These are phyloP conservation scores for Metschnikowia baotianmanensis DNA, from an alignment of 805 yeast species.

Conservation along the genomic window DNA sequence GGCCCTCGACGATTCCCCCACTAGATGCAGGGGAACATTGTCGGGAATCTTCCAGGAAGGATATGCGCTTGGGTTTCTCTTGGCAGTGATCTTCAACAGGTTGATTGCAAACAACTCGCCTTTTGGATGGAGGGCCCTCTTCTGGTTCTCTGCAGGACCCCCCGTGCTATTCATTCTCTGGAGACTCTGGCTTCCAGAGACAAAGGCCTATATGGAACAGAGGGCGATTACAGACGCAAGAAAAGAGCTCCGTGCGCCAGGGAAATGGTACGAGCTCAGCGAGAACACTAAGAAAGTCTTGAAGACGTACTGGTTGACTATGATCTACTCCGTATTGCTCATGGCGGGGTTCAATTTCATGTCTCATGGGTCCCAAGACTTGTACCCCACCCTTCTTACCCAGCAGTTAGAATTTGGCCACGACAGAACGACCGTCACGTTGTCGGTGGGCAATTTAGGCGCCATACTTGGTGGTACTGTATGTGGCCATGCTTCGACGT, in stretches of 20 bases:
- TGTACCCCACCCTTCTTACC: slow-evolving; percentile 40
- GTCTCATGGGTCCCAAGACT: slow-evolving; percentile 44
- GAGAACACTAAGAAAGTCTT: slow-evolving; percentile 24
- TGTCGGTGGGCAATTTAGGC: slow-evolving; percentile 41
- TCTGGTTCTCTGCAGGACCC: slow-evolving; percentile 71
- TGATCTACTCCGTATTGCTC: slow-evolving; percentile 52
- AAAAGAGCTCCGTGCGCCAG: slow-evolving; percentile 7
- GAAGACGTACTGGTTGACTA: slow-evolving; percentile 57
- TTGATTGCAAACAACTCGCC: slow-evolving; percentile 48
- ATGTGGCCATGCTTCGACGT: slow-evolving; percentile 44
- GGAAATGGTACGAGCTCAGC: slow-evolving; percentile 14
- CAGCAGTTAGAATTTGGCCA: slow-evolving; percentile 31
- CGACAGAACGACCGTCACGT: slow-evolving; percentile 38
- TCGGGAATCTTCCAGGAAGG: slow-evolving; percentile 80
- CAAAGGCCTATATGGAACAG: slow-evolving; percentile 45
- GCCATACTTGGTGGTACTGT: slow-evolving; percentile 41
- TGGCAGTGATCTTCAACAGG: slow-evolving; percentile 64
- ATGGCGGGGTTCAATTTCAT: slow-evolving; percentile 43
- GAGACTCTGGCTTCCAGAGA: slow-evolving; percentile 58
- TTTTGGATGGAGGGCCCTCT: slow-evolving; percentile 62
- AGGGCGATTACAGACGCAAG: slow-evolving; percentile 11
- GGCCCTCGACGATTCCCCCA: slow-evolving; percentile 65
- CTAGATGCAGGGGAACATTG: slow-evolving; percentile 53
- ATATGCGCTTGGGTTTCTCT: slow-evolving; percentile 65
- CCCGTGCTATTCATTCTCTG: slow-evolving; percentile 57